Base-by-base conservation (phyloP, 345 rosid species). In the Rubroshorea leprosula region DNA sequence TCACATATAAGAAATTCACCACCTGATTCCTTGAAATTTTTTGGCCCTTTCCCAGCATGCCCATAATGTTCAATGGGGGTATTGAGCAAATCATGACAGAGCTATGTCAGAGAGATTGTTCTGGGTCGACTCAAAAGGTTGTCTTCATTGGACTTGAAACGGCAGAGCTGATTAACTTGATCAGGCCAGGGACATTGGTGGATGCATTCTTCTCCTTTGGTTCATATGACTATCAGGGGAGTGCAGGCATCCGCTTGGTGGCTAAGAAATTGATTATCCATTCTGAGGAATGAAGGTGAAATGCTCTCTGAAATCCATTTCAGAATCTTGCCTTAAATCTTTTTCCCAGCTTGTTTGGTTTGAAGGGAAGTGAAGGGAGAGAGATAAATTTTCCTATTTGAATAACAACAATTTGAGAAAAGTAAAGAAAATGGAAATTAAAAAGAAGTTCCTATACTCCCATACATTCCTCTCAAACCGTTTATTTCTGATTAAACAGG, bases 231-330 rank as follows among this genome's bases (percentile, higher is more conserved):
- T 89, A 76, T 72, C 89, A 73, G 59, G 85, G 74, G 60, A 68
- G 26, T 54, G 85, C 95, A 25, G 98, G 98, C 54, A 82, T 92
- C 44, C 79, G 87, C 24, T 66, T 85, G 18, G 80, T 84, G 53
- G 86, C 85, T 0, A 80, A 80, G 64, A 81, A 81, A 56, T 21
- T 89, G 72, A 60, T 86, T 58, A 65, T 92, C 56, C 67, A 72
- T 35, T 35, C 69, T 0, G 23, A 73, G 43, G 54, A 48, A 58
- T 52, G 38, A 27, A 39, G 31, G 41, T 17, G 20, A 21, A 35
- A 18, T 21, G 24, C 16, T 29, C 31, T 46, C 19, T 9, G 19
- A 3, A 29, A 29, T 45, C 18, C 46, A 54, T 18, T 46, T 27
- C 24, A 6, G 35, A 29, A 3, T 29, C 35, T 35, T n/a, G n/a